A percentile compares a stretch with the other conserved stretches of the same genome.
These are phyloP conservation scores for Salicornia ramosissima DNA, from an alignment of 148 eudicot species.

Conservation along the genomic window DNA sequence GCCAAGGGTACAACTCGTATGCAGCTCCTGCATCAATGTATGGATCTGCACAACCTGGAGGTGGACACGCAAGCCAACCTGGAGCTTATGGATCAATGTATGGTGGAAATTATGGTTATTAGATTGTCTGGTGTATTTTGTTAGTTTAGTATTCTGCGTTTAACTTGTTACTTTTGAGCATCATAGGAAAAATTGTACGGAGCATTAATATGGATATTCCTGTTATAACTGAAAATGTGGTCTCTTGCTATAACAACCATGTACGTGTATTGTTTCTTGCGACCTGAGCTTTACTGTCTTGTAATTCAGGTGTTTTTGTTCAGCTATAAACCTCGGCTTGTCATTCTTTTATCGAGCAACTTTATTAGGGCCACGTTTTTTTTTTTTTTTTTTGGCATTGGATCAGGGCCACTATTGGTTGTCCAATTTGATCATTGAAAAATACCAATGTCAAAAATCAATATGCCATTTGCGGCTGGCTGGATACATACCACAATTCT, in stretches of 20 bases:
- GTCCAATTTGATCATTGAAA: no score
- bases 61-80: constrained; percentile 55
- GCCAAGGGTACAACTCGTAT: constrained; percentile 37
- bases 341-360: not conserved
- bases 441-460: no score
- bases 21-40: constrained; percentile 44
- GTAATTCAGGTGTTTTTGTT: not conserved
- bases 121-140: constrained; percentile 2
- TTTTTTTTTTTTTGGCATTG: no score
- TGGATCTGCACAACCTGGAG: constrained; percentile 30
- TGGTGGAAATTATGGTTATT: constrained; percentile 60
- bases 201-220: not conserved
- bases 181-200: not conserved
- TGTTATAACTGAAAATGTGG: not conserved
- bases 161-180: no score
- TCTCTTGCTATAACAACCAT: not conserved
- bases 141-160: not conserved
- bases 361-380: not conserved
- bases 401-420: no score
- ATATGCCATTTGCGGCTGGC: no score
- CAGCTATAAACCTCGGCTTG: not conserved
- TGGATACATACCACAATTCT: no score
- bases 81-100: constrained; percentile 68
- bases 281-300: constrained; percentile 5
- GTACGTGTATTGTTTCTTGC: not conserved